Evolutionary conservation across 2,329 filamentous ascomycete genomes (phyloP).

Genomic region (Aspergillus fischeri): DNA sequence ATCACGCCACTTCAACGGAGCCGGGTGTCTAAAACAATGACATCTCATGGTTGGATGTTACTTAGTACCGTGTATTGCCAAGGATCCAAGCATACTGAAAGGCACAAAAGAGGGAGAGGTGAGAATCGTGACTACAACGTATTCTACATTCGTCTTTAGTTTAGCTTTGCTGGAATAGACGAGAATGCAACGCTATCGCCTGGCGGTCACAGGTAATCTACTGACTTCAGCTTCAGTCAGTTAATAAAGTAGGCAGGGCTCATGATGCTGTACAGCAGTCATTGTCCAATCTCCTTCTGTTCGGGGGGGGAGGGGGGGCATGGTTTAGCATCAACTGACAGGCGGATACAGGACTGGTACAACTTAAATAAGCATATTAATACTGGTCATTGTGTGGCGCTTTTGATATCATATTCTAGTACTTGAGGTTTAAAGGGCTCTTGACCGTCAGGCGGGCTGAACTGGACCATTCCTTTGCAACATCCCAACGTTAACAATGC

Average conservation of each 20-base stretch:
- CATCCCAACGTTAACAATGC: not conserved
- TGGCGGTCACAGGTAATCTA: not conserved
- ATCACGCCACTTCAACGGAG: not conserved
- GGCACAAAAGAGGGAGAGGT: not conserved
- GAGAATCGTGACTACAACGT: not conserved
- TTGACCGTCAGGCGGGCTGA: not conserved
- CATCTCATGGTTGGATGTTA: not conserved
- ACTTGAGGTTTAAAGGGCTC: not conserved
- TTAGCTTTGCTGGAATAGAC: not conserved
- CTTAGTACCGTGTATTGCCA: not conserved
- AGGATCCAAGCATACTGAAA: not conserved
- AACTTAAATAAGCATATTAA: not conserved
- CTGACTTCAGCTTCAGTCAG: not conserved
- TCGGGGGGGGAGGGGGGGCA: no score
- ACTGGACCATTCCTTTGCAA: not conserved
- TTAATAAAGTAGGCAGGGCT: not conserved
- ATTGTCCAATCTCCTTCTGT: not conserved
- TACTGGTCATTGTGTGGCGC: not conserved
- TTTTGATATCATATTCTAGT: not conserved
- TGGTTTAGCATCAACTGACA: not conserved
- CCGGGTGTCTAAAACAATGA: not conserved
- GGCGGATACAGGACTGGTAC: not conserved
- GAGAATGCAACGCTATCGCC: not conserved
- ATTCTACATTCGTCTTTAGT: not conserved
- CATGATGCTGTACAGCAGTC: not conserved